A percentile compares a stretch with the other conserved stretches of the same genome.
Conservation (phyloP, 768 basidiomycete genomes). For the Phaeotremella skinneri region DNA sequence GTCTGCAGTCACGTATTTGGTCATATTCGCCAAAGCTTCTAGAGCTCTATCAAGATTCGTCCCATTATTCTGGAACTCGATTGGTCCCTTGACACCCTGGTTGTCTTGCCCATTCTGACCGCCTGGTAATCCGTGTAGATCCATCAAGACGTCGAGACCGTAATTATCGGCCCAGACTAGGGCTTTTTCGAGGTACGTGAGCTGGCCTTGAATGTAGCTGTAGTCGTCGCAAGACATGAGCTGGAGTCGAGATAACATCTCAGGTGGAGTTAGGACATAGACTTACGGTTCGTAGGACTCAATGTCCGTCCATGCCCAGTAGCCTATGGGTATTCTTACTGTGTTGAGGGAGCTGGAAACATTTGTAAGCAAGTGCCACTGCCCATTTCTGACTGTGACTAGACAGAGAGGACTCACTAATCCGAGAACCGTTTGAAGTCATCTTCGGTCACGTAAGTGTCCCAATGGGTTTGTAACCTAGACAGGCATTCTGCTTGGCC, state of each 20-base stretch:
- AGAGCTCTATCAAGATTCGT: conserved; percentile 40
- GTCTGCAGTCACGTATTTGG: conserved; percentile 31
- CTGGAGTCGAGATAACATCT: conserved; percentile 1
- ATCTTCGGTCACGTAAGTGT: conserved; percentile 42
- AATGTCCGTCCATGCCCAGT: conserved; percentile 39
- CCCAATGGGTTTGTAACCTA: conserved; percentile 39
- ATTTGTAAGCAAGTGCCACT: neutral
- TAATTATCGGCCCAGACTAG: conserved; percentile 39
- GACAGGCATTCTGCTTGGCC: conserved; percentile 29
- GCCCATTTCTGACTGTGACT: neutral
- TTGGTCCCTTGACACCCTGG: conserved; percentile 27
- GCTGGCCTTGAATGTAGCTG: conserved; percentile 33
- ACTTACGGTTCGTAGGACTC: conserved; percentile 37
- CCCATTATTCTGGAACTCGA: conserved; percentile 26
- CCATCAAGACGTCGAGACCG: conserved; percentile 45
- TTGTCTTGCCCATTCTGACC: conserved; percentile 35
- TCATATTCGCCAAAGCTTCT: conserved; percentile 39
- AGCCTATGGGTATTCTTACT: conserved; percentile 44
- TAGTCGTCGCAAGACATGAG: neutral
- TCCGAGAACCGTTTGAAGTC: conserved; percentile 39
- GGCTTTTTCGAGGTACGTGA: conserved; percentile 38
- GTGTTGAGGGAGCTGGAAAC: conserved; percentile 29
- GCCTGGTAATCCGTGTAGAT: conserved; percentile 41
- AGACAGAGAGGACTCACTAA: conserved; percentile 14
- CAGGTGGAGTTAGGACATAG: neutral